phyloP scores from a whole-genome alignment of 768 basidiomycete genomes.

The Phylloporus rhodoxanthus region DNA sequence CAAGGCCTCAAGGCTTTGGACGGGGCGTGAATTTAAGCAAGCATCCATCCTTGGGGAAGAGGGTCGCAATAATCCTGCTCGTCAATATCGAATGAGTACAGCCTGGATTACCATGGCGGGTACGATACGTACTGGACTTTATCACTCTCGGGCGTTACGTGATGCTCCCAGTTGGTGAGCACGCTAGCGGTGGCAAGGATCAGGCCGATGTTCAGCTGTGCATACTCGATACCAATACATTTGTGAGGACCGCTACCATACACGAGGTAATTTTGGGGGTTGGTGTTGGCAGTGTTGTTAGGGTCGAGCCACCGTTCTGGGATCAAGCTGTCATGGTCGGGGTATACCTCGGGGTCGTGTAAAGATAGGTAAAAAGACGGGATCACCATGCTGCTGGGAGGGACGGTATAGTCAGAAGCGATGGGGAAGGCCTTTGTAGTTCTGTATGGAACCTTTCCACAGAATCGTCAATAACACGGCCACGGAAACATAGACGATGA shows the following conservation, averaged over 20 bases:
- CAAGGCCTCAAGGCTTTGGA: constrained; percentile 21
- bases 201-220: constrained; percentile 83
- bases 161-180: constrained; percentile 83
- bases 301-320: constrained; percentile 95
- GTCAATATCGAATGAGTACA: not conserved
- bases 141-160: constrained; percentile 69
- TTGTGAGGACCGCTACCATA: constrained; percentile 92
- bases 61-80: constrained; percentile 82
- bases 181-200: constrained; percentile 78
- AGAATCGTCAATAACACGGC: constrained; percentile 8
- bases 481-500: constrained; percentile 1
- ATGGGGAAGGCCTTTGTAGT: constrained; percentile 89
- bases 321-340: constrained; percentile 72
- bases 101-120: not conserved
- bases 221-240: constrained; percentile 91
- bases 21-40: constrained; percentile 72
- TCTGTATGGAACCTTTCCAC: constrained; percentile 81
- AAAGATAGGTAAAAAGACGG: constrained; percentile 90
- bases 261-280: constrained; percentile 93
- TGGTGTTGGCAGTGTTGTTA: constrained; percentile 65
- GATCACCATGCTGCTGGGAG: constrained; percentile 88
- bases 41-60: constrained; percentile 95
- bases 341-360: constrained; percentile 84
- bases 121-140: constrained; percentile 66
- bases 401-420: constrained; percentile 85